Evolutionary conservation across 805 yeast genomes (phyloP), one percentile per base, ranked within the genome.

Genomic region (Candida michaelii): DNA sequence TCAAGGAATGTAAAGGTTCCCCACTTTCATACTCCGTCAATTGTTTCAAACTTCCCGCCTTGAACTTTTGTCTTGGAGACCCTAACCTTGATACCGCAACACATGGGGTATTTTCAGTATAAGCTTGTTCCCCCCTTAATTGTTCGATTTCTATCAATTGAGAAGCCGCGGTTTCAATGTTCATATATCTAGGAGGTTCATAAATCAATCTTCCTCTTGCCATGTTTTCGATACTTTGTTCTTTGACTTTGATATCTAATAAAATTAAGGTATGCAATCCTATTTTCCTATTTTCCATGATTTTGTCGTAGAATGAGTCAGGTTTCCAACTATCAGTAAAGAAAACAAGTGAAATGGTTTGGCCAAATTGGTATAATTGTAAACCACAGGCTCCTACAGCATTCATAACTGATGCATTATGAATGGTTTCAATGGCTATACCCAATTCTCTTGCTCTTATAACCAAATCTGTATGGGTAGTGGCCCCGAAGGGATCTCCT

Each of bases 341-440:
- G 61, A 93, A 93, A 2, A 93, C 98, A 61, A 93, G 72, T 1
- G 97, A 89, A n/a, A 91, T 91, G 9, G 98, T 89, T 68, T 93
- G 98, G 8, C 99, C 99, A 65, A 90, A 91, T 54, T 85, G 89
- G 65, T 91, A 91, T 45, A 91, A 73, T 64, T 91, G 99, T 51
- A 93, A 75, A 16, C 99, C 99, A 69, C 97, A 89, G 1, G 97
- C 95, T 14, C 99, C 99, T 18, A 91, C 96, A 0, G 98, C 99
- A 60, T 91, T 91, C 97, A 93, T 89, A 10, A 91, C 93, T 13
- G 96, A 86, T 1, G 99, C 99, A 63, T 91, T 91, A 68, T 91
- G 99, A 46, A 91, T 80, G 30, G 85, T 77, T 58, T 87, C 95
- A 33, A 86, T 87, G 39, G 76, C 69, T 58, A 93, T 88, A 2